Evolutionary conservation across 306 rosid genomes (phyloP).

Genomic region (Cucumis hystrix): DNA sequence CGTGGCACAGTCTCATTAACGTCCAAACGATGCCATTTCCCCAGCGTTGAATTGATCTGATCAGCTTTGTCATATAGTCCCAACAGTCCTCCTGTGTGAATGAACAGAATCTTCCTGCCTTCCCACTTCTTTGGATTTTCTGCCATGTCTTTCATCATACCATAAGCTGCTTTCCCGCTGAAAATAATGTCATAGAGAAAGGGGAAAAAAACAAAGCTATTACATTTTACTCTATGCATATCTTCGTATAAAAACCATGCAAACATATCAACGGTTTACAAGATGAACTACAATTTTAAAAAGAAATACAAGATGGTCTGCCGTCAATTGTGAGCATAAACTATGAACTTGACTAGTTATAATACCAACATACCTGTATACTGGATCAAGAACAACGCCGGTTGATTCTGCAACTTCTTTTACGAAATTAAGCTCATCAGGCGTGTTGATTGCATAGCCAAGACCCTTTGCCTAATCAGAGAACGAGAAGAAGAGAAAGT

Average conservation of each 20-base stretch:
- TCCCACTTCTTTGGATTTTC: conserved; percentile 86
- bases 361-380: conserved; percentile 50
- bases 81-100: conserved; percentile 88
- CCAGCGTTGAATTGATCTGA: conserved; percentile 42
- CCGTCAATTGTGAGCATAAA: background rate
- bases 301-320: background rate
- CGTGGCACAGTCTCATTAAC: conserved; percentile 58
- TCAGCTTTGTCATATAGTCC: conserved; percentile 89
- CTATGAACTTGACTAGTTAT: background rate
- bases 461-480: conserved; percentile 68
- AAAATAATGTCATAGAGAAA: background rate
- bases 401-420: conserved; percentile 66
- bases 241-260: background rate
- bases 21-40: conserved; percentile 75
- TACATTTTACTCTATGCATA: background rate
- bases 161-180: conserved; percentile 86
- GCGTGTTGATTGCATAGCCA: conserved; percentile 82
- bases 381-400: conserved; percentile 87
- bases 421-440: conserved; percentile 70
- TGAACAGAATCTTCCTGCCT: conserved; percentile 81
- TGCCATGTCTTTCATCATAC: conserved; percentile 53
- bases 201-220: background rate
- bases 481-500: background rate
- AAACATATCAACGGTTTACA: background rate
- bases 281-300: background rate